phyloP scores from a whole-genome alignment of 2,329 filamentous ascomycete species.

The Apiospora hydei region DNA sequence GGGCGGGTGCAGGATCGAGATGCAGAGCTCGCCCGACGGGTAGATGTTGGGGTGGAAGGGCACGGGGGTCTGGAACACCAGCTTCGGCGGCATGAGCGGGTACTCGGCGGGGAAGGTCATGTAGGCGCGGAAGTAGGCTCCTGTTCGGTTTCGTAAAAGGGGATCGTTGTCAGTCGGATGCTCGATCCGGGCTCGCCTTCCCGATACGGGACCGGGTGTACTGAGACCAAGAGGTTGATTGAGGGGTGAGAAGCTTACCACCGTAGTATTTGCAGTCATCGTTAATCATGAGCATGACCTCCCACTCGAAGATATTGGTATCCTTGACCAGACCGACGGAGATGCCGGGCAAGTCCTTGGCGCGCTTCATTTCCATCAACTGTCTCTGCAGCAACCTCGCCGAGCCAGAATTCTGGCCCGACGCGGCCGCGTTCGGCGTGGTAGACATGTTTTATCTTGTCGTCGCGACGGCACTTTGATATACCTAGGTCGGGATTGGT shows the following conservation, averaged over 20 bases:
- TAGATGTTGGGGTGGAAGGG: slow-evolving; percentile 97
- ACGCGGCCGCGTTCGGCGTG: slow-evolving; percentile 17
- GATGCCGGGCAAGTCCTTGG: slow-evolving; percentile 92
- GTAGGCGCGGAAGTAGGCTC: slow-evolving; percentile 89
- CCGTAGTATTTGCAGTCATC: slow-evolving; percentile 95
- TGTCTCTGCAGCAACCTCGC: slow-evolving; percentile 81
- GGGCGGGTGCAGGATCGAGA: slow-evolving; percentile 94
- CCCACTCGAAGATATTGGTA: slow-evolving; percentile 95
- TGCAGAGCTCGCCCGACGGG: slow-evolving; percentile 86
- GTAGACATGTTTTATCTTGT: background rate
- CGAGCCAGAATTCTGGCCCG: slow-evolving; percentile 56
- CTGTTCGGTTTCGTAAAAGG: slow-evolving; percentile 52
- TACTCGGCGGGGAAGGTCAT: slow-evolving; percentile 87
- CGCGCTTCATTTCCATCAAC: slow-evolving; percentile 91
- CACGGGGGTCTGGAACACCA: slow-evolving; percentile 85
- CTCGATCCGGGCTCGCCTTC: background rate
- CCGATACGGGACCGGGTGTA: background rate
- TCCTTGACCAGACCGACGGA: slow-evolving; percentile 88
- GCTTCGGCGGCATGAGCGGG: slow-evolving; percentile 84
- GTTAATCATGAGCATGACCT: slow-evolving; percentile 98
- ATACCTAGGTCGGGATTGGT: background rate
- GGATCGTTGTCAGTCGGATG: background rate
- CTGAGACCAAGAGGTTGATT: background rate
- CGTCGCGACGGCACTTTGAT: background rate
- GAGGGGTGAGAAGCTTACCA: slow-evolving; percentile 60